phyloP scores from a whole-genome alignment of 1,284 basidiomycete genomes.

The Boletellus deceptivus region DNA sequence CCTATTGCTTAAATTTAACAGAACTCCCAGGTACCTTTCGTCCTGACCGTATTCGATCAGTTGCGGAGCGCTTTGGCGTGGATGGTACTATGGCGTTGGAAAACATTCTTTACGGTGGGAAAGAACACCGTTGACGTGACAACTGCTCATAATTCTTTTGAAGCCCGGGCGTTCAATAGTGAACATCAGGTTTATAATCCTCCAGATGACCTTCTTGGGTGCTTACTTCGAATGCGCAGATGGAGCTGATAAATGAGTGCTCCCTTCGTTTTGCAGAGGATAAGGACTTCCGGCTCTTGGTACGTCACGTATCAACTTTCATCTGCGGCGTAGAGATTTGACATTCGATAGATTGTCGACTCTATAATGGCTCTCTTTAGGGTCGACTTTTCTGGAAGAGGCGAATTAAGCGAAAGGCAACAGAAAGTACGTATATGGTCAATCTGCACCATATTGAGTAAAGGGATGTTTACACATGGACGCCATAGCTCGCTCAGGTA shows the following conservation, averaged over 20 bases:
- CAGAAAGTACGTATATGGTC: slow-evolving; percentile 60
- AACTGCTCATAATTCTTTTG: slow-evolving; percentile 1
- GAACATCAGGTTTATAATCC: slow-evolving; percentile 67
- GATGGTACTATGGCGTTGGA: slow-evolving; percentile 84
- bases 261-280: slow-evolving; percentile 81
- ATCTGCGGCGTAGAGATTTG: slow-evolving; percentile 2
- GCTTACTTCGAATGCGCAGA: slow-evolving; percentile 41
- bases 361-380: slow-evolving; percentile 96
- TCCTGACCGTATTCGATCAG: slow-evolving; percentile 84
- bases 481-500: slow-evolving; percentile 62
- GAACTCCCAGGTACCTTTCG: slow-evolving; percentile 75
- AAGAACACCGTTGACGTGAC: neutral
- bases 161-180: slow-evolving; percentile 82
- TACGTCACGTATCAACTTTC: slow-evolving; percentile 26
- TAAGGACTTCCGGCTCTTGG: slow-evolving; percentile 74
- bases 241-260: slow-evolving; percentile 85
- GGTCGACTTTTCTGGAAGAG: slow-evolving; percentile 88
- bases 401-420: slow-evolving; percentile 89
- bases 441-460: neutral
- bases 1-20: slow-evolving; percentile 5
- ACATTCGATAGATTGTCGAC: slow-evolving; percentile 71
- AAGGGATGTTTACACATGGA: slow-evolving; percentile 1
- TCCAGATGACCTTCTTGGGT: neutral
- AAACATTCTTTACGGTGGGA: slow-evolving; percentile 77
- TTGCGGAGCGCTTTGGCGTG: slow-evolving; percentile 90